A percentile compares a stretch with the other conserved stretches of the same genome.
Conservation (phyloP, 1,139 yeast species). For the Debaryomyces fabryi region DNA sequence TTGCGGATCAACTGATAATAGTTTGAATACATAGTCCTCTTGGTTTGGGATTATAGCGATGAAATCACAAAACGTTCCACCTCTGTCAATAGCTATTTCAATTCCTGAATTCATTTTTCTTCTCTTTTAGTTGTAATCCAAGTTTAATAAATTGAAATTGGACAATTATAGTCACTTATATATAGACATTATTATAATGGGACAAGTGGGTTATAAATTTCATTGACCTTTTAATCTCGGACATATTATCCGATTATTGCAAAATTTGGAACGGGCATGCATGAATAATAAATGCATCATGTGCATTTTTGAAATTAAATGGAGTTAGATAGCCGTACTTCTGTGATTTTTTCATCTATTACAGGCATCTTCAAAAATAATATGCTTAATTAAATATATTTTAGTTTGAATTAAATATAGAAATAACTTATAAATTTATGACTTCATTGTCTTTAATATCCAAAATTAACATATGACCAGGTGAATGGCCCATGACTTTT, state of each 20-base stretch:
- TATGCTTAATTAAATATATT: neutral
- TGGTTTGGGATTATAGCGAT: constrained; percentile 14
- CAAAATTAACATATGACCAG: constrained; percentile 34
- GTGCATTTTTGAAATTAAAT: too few species aligned
- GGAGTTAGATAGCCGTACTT: too few species aligned
- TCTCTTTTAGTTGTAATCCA: neutral
- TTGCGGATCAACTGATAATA: constrained; percentile 18
- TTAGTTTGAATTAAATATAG: neutral
- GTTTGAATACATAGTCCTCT: constrained; percentile 15
- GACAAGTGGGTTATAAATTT: neutral
- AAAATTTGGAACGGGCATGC: neutral
- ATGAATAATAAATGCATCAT: too few species aligned
- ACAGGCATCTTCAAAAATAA: too few species aligned
- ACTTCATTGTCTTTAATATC: constrained; percentile 27
- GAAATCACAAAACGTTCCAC: constrained; percentile 20
- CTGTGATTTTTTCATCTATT: too few species aligned
- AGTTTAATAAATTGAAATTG: neutral
- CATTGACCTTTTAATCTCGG: neutral
- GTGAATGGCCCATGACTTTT: constrained; percentile 29
- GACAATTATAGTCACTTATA: neutral
- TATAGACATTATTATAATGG: neutral
- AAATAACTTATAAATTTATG: neutral
- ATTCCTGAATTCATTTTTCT: constrained; percentile 13
- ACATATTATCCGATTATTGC: neutral
- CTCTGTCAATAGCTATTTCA: constrained; percentile 17